These are phyloP conservation scores for Hortiboletus campestris DNA, from an alignment of 768 basidiomycete genomes.

Conservation along the genomic window DNA sequence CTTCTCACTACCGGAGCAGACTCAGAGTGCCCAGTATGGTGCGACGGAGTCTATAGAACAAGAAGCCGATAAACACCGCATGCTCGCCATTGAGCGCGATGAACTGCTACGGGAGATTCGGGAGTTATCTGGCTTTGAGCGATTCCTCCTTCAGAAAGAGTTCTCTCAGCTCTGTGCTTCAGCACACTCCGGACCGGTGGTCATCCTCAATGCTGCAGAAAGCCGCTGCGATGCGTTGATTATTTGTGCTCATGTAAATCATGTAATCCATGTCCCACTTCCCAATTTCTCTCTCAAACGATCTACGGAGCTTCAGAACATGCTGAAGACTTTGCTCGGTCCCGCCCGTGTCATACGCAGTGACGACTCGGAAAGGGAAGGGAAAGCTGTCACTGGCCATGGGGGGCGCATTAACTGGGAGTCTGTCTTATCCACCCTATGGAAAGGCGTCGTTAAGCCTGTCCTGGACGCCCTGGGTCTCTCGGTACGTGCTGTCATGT, in stretches of 20 bases:
- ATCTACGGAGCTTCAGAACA: not conserved
- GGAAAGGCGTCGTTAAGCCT: slow-evolving; percentile 4
- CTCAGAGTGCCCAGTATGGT: not conserved
- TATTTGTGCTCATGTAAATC: not conserved
- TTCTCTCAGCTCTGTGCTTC: slow-evolving; percentile 1
- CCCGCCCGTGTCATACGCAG: not conserved
- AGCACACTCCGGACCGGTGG: not conserved
- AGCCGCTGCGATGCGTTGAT: slow-evolving; percentile 34
- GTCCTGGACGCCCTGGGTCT: slow-evolving; percentile 1
- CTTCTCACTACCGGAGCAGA: not conserved
- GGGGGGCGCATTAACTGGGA: not conserved
- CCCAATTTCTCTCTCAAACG: not conserved
- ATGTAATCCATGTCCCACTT: slow-evolving; percentile 6
- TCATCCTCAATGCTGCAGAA: not conserved
- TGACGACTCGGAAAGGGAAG: not conserved
- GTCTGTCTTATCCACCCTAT: slow-evolving; percentile 1
- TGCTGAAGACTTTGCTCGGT: not conserved
- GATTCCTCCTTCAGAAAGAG: slow-evolving; percentile 4
- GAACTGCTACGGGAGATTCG: not conserved
- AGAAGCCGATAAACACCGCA: not conserved
- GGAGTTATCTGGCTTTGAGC: not conserved
- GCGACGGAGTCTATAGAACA: not conserved
- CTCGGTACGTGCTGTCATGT: not conserved
- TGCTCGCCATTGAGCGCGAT: not conserved
- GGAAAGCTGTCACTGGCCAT: not conserved